Conservation (phyloP, 176 grass and related monocot genomes). For the Aegilops tauschii region DNA sequence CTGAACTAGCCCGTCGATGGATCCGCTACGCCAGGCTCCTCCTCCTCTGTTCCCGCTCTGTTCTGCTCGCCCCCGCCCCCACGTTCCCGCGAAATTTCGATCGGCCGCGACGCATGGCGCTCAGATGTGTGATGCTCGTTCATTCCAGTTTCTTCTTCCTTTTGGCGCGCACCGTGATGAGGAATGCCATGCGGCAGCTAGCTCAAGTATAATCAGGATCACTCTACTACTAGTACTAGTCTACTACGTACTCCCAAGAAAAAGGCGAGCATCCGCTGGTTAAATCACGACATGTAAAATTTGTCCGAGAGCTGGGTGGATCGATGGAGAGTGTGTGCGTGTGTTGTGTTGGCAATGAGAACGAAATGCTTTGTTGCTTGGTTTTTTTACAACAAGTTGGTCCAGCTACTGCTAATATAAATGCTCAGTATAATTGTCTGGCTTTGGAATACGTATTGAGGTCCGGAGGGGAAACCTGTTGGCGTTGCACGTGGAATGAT, state of each 20-base stretch:
- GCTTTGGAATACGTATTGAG: background rate
- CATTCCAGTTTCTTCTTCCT: background rate
- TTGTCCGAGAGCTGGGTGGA: background rate
- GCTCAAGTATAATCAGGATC: background rate
- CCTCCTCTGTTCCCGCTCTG: background rate
- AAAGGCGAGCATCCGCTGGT: background rate
- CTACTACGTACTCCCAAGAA: background rate
- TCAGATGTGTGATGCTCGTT: background rate
- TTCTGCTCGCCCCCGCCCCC: no score
- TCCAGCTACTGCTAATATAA: background rate
- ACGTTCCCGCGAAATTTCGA: slow-evolving; percentile 2
- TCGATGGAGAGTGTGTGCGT: background rate
- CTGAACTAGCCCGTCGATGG: background rate
- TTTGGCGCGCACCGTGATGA: slow-evolving; percentile 13
- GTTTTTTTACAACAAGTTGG: background rate
- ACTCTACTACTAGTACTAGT: background rate
- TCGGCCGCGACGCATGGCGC: background rate
- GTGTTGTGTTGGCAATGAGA: slow-evolving; percentile 9
- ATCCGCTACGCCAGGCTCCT: background rate
- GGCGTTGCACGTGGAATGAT: slow-evolving; percentile 6
- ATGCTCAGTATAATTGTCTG: background rate
- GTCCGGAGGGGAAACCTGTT: background rate
- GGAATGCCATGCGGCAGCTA: background rate
- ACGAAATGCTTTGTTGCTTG: slow-evolving; percentile 28
- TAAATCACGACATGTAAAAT: slow-evolving; percentile 21